Conservation (phyloP, 306 rosid genomes). For the Hippophae gyantsensis region DNA sequence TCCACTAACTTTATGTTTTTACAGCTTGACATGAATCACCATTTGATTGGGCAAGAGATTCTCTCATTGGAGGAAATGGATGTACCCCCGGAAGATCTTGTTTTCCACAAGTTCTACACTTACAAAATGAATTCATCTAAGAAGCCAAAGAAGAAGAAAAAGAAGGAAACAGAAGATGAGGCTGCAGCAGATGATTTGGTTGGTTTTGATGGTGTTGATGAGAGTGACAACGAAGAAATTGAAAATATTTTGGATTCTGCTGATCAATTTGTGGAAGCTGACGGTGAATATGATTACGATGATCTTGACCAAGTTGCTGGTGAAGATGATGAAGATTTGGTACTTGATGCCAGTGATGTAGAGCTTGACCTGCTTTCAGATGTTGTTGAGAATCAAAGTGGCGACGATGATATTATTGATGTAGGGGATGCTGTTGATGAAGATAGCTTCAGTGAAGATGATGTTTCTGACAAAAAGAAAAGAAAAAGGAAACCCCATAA, state of each 20-base stretch:
- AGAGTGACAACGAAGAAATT: constrained; percentile 86
- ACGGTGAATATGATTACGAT: constrained; percentile 64
- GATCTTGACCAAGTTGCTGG: constrained; percentile 62
- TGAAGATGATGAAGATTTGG: constrained; percentile 78
- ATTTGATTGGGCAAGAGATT: constrained; percentile 65
- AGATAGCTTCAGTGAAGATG: constrained; percentile 26
- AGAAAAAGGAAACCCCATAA: constrained; percentile 41
- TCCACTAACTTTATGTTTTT: constrained; percentile 13
- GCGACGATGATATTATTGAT: constrained; percentile 16
- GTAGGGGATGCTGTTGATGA: constrained; percentile 52
- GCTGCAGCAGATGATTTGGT: constrained; percentile 58
- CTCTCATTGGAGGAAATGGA: constrained; percentile 74
- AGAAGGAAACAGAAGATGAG: constrained; percentile 53
- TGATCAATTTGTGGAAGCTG: constrained; percentile 35
- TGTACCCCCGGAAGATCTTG: constrained; percentile 90
- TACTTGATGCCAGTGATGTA: constrained; percentile 51
- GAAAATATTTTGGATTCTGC: constrained; percentile 68
- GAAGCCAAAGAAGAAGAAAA: constrained; percentile 71
- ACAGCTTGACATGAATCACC: constrained; percentile 67
- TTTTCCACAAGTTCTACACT: constrained; percentile 83
- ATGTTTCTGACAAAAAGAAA: constrained; percentile 20
- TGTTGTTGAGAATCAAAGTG: constrained; percentile 19
- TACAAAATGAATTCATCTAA: constrained; percentile 55
- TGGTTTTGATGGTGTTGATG: constrained; percentile 48
- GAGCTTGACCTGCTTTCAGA: constrained; percentile 53